Base-by-base conservation (phyloP, 768 basidiomycete species). In the Russula brevipes region DNA sequence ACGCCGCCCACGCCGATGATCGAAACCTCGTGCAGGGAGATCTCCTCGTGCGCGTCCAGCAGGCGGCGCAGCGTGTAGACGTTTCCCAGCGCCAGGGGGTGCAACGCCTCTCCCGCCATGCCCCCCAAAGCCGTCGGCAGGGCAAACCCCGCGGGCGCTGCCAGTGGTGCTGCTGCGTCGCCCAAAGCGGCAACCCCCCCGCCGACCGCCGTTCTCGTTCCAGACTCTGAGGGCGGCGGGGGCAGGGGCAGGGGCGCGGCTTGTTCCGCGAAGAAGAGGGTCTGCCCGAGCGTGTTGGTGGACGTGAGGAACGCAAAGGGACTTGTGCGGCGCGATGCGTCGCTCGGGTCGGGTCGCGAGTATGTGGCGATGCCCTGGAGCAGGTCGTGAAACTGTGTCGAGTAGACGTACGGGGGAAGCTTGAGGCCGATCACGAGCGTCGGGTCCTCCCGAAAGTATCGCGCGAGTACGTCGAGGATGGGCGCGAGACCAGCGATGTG, bases 1-100 rank as follows among this genome's bases (percentile, higher is more conserved):
- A 92, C 89, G 5, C 92, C 92, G 1, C 93, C 92, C n/a, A 88
- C 86, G 2, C 91, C 93, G 51, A 94, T 81, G 59, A 94, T 76
- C 54, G 76, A 76, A 59, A 92, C 81, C 2, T 75, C 69, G 35
- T 72, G 72, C 44, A 91, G 68, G 0, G 77, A 77, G 3, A 72
- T 66, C 62, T 78, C 78, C 33, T 77, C 76, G 52, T 72, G 71
- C 41, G 75, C 72, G 17, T 72, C 71, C 54, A 92, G 75, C 49
- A 91, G 71, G 45, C 73, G 74, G 14, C 79, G 71, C 70, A 93
- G 86, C 17, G 81, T 77, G 68, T 79, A 79, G 36, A 90, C 91
- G 70, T 88, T 94, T 64, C 92, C 92, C 35, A 95, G 77, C 24
- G 93, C 81, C 11, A 93, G 72, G 0, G 89, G 74, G 71, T 94